Evolutionary conservation across 2,329 filamentous ascomycete species (phyloP).

Genomic region (Clonostachys rosea): DNA sequence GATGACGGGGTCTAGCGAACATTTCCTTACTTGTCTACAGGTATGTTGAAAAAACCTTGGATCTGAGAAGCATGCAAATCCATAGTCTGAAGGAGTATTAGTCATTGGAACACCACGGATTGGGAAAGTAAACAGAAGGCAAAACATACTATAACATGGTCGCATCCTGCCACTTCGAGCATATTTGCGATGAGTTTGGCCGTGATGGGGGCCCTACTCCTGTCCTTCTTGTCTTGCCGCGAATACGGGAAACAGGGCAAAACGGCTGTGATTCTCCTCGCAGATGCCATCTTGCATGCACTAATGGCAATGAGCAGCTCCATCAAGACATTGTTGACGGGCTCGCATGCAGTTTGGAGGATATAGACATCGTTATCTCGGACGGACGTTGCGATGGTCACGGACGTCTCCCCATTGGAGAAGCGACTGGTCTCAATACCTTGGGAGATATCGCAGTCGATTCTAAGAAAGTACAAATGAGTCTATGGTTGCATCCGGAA

Average conservation of each 20-base stretch:
- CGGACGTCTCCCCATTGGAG: slow-evolving; percentile 82
- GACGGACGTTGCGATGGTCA: slow-evolving; percentile 93
- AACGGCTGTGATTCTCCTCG: slow-evolving; percentile 88
- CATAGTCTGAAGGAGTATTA: slow-evolving; percentile 56
- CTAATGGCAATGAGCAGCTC: slow-evolving; percentile 98
- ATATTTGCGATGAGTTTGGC: slow-evolving; percentile 97
- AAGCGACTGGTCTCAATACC: slow-evolving; percentile 46
- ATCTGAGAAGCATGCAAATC: slow-evolving; percentile 92
- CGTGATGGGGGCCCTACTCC: slow-evolving; percentile 89
- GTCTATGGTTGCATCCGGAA: no score
- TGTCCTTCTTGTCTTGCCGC: slow-evolving; percentile 95
- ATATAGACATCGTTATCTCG: slow-evolving; percentile 99
- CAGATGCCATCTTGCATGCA: slow-evolving; percentile 67
- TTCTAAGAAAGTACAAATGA: no score
- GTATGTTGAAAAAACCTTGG: slow-evolving; percentile 89
- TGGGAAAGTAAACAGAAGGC: no score
- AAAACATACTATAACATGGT: no score
- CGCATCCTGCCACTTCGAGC: slow-evolving; percentile 87
- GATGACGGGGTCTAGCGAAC: no score
- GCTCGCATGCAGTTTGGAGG: slow-evolving; percentile 87
- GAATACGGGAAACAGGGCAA: slow-evolving; percentile 97
- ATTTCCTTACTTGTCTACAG: slow-evolving; percentile 49
- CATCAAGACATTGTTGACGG: slow-evolving; percentile 98
- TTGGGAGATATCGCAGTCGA: no score
- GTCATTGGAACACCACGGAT: no score